Evolutionary conservation across 2,329 filamentous ascomycete species (phyloP), one percentile per base, ranked within the genome.

Genomic region (Hysterium pulicare): DNA sequence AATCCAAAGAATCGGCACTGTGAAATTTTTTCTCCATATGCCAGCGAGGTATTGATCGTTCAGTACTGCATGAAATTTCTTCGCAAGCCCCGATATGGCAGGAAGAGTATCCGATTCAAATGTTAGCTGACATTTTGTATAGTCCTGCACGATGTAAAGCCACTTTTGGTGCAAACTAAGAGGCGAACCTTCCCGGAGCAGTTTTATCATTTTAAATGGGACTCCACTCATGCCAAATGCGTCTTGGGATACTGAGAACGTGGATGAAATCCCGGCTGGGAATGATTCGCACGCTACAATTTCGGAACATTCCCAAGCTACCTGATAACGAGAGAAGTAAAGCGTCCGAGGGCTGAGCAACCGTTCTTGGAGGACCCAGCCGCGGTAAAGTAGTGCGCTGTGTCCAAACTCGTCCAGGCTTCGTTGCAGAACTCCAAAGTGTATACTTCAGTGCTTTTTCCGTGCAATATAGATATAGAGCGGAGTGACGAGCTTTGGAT

Each of bases 51-150:
- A 49, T 2, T n/a, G 35, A 21, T 49, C 40, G 3, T 32, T 5
- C 4, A 42, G 6, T 2, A 36, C 36, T 15, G 16, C 8, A 32
- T 32, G 37, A 7, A 51, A 15, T 13, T 19, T 11, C 16, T 49
- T 49, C 6, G 46, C 48, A n/a, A 51, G 23, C 15, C 42, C 46
- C 0, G 50, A 48, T 19, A 54, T 20, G 10, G 48, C 48, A 24
- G 42, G 37, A 7, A 49, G 19, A 28, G 48, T 49, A 28, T 53
- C 46, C 10, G 2, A 30, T 13, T 31, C 8, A 16, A 24, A 36
- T 21, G 40, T 42, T 3, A 42, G 20, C 19, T 16, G 10, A 28
- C 40, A 42, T 30, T 37, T 42, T 13, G 40, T 15, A 33, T 42
- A 42, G 8, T 24, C 30, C 5, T 36, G 6, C 11, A 36, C 33